Evolutionary conservation across 2,329 filamentous ascomycete genomes (phyloP), one percentile per base, ranked within the genome.

Genomic region (Gnomoniopsis smithogilvyi): DNA sequence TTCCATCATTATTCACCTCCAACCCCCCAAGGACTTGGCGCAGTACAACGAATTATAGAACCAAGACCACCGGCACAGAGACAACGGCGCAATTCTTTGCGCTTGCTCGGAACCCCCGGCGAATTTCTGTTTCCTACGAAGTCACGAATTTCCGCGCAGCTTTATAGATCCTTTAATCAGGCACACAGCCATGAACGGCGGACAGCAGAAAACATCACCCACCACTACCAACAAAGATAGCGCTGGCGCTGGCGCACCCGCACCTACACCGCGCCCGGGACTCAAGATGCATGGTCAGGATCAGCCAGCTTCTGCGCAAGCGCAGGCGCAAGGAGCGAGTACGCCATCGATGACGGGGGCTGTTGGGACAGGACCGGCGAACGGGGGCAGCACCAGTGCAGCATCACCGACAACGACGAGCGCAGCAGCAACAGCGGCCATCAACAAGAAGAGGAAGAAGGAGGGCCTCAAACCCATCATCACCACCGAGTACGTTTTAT

Each of bases 381-480:
- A 56, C 11, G 36, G 54, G 10, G 51, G 47, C 38, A 53, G 41
- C 33, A 51, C 38, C 11, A 54, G 30, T 17, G 45, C 33, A 30
- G 17, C 38, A 22, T 30, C 51, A 30, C 36, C 48, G 41, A 34
- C 50, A 24, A 47, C 58, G 21, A 51, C 58, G 26, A 24, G 38
- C 6, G 26, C 48, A 8, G 55, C 49, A 34, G 58, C 58, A 65
- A 45, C 52, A 15, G 63, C 61, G 54, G 55, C 51, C 22, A 61
- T 70, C 36, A 80, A 77, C 64, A 91, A 90, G 80, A 91, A 91
- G 80, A 82, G 87, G 69, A 87, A 88, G 78, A 91, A 91, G 80
- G 86, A 88, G 46, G 82, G 81, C 56, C 76, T 90, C 65, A 90
- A 90, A 76, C 89, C 89, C 67, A 91, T 91, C 69, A 88, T 91